phyloP scores from a whole-genome alignment of 2,329 filamentous ascomycete genomes.

The Trichoderma lentiforme region DNA sequence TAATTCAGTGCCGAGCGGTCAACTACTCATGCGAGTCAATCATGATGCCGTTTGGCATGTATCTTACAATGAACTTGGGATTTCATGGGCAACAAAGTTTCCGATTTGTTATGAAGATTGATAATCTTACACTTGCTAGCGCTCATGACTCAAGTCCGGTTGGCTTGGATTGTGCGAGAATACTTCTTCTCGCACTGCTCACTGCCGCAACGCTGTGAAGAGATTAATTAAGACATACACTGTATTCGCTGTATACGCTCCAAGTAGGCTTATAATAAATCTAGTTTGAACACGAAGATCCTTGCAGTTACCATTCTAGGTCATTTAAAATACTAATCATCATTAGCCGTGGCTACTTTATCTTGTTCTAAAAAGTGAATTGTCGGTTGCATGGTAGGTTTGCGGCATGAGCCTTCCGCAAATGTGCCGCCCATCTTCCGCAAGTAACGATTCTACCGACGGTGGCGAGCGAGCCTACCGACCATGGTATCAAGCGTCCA shows the following conservation, averaged over 20 bases:
- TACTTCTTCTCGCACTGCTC: neutral
- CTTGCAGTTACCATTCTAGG: neutral
- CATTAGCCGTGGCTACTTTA: neutral
- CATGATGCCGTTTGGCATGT: neutral
- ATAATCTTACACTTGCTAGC: neutral
- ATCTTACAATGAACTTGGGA: neutral
- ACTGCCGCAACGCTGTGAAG: neutral
- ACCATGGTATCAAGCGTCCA: neutral
- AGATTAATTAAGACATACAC: neutral
- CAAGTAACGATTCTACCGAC: neutral
- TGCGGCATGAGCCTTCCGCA: neutral
- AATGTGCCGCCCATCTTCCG: neutral
- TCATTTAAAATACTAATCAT: neutral
- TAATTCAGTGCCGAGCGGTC: neutral
- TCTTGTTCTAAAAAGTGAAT: neutral
- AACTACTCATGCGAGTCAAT: neutral
- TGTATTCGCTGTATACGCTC: neutral
- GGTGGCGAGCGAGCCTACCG: neutral
- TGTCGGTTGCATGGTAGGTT: neutral
- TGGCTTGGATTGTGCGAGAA: neutral
- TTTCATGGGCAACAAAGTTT: neutral
- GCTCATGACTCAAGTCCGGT: neutral
- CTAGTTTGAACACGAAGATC: neutral
- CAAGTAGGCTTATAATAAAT: neutral
- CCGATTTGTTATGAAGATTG: neutral